Conservation (phyloP, 2,329 filamentous ascomycete genomes). For the Clonostachys rosea region DNA sequence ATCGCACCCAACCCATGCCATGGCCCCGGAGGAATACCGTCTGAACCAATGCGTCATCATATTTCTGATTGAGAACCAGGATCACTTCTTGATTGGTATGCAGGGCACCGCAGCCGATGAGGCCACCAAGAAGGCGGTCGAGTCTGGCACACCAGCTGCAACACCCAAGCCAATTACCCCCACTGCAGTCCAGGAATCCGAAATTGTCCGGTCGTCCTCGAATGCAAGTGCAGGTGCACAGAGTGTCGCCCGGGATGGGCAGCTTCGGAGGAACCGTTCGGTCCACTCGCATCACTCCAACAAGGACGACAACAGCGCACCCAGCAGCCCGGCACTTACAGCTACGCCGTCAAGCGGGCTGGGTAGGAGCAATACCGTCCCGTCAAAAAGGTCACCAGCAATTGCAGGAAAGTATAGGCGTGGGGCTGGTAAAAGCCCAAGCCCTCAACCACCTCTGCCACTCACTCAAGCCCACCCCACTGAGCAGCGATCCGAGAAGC, state of each 20-base stretch:
- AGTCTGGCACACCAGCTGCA: slow-evolving; percentile 60
- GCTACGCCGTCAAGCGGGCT: slow-evolving; percentile 52
- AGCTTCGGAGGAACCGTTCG: slow-evolving; percentile 82
- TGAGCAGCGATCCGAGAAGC: slow-evolving; percentile 6
- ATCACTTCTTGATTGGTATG: slow-evolving; percentile 98
- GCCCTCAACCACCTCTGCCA: slow-evolving; percentile 25
- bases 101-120: slow-evolving; percentile 97
- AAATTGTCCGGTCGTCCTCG: slow-evolving; percentile 65
- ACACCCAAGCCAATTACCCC: slow-evolving; percentile 12
- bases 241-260: slow-evolving; percentile 76
- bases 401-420: slow-evolving; percentile 62
- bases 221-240: slow-evolving; percentile 86
- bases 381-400: slow-evolving; percentile 81
- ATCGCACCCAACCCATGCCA: slow-evolving; percentile 89
- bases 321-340: slow-evolving; percentile 54
- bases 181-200: slow-evolving; percentile 49
- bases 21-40: slow-evolving; percentile 91
- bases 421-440: slow-evolving; percentile 14
- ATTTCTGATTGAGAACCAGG: slow-evolving; percentile 97
- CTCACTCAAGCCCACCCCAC: slow-evolving; percentile 24
- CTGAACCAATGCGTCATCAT: slow-evolving; percentile 96
- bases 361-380: slow-evolving; percentile 80
- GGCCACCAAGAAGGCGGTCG: slow-evolving; percentile 58
- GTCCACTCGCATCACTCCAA: slow-evolving; percentile 86
- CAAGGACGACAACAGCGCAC: slow-evolving; percentile 67